Evolutionary conservation across 2,329 filamentous ascomycete genomes (phyloP).

Genomic region (Talaromyces sp.): DNA sequence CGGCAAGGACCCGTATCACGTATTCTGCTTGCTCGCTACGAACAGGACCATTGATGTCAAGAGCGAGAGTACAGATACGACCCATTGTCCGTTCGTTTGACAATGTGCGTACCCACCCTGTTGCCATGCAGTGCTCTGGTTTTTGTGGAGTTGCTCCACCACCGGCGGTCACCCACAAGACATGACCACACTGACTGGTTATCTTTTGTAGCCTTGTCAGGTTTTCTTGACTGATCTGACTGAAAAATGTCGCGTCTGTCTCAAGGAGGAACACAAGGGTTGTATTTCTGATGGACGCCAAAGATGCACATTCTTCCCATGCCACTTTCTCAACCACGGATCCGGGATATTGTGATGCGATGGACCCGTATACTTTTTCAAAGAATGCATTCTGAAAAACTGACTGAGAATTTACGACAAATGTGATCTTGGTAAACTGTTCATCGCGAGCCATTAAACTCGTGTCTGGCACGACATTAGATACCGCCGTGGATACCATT

Average conservation of each 20-base stretch:
- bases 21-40: background rate
- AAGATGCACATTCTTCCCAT: background rate
- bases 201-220: background rate
- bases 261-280: slow-evolving; percentile 2
- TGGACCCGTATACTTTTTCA: background rate
- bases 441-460: background rate
- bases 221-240: background rate
- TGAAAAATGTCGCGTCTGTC: background rate
- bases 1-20: background rate
- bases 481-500: background rate
- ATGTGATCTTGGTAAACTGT: background rate
- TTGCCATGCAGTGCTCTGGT: background rate
- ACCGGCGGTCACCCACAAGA: background rate
- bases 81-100: background rate
- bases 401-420: background rate
- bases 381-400: background rate
- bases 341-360: background rate
- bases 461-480: background rate
- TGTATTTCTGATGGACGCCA: background rate
- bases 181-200: background rate
- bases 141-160: background rate
- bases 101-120: background rate
- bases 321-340: background rate
- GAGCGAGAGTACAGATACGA: background rate
- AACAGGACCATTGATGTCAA: background rate